Evolutionary conservation across 306 rosid species (phyloP).

Genomic region (Canavalia ensiformis): DNA sequence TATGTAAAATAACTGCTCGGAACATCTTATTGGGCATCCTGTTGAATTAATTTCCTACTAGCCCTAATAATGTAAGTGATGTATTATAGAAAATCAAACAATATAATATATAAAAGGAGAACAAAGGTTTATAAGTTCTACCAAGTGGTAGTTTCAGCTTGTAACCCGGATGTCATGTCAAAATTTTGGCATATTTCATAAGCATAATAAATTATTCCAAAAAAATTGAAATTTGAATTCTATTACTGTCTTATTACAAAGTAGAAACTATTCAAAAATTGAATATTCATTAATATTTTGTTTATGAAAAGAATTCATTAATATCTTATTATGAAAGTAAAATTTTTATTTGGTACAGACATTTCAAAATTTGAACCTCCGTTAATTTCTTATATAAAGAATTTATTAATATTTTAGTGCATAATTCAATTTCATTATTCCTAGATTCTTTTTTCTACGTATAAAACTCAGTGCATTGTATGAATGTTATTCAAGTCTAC

Average conservation of each 20-base stretch:
- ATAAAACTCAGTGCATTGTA: background rate
- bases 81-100: background rate
- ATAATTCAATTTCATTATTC: background rate
- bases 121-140: background rate
- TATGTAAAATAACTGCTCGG: background rate
- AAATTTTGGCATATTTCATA: background rate
- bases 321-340: background rate
- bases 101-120: background rate
- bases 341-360: background rate
- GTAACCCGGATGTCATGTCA: too few species aligned
- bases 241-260: background rate
- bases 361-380: background rate
- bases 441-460: background rate
- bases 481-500: background rate
- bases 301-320: background rate
- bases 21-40: slow-evolving; percentile 3
- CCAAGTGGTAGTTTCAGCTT: background rate
- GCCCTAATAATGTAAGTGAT: too few species aligned
- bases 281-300: background rate
- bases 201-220: background rate
- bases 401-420: background rate
- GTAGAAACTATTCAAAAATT: background rate
- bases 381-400: background rate
- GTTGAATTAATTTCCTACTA: background rate
- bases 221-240: background rate